phyloP scores from a whole-genome alignment of 805 yeast species.

The Kodamaea neixiangensis region DNA sequence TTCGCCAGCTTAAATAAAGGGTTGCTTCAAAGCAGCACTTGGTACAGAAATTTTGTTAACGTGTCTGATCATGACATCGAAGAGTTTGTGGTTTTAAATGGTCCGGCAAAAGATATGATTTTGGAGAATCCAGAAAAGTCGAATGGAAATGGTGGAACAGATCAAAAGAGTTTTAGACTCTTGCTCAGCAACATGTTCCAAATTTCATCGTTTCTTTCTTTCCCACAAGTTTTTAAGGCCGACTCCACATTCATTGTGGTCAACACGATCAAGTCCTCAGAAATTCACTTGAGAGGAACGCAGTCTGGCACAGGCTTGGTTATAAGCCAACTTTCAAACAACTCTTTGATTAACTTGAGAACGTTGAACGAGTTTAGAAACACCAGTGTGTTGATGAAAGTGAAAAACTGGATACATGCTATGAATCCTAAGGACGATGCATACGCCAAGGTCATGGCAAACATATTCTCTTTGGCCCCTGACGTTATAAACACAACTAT shows the following conservation, averaged over 20 bases:
- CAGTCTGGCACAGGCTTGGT: slow-evolving; percentile 45
- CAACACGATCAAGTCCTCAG: slow-evolving; percentile 63
- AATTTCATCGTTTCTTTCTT: slow-evolving; percentile 34
- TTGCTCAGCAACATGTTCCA: slow-evolving; percentile 38
- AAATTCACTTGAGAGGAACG: slow-evolving; percentile 62
- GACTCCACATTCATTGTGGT: slow-evolving; percentile 44
- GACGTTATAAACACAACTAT: slow-evolving; percentile 35
- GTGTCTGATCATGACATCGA: slow-evolving; percentile 25
- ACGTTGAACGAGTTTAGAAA: slow-evolving; percentile 43
- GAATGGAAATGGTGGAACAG: slow-evolving; percentile 12
- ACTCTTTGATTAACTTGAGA: slow-evolving; percentile 59
- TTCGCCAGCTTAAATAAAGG: slow-evolving; percentile 19
- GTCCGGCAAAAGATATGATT: slow-evolving; percentile 31
- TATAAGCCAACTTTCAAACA: slow-evolving; percentile 61
- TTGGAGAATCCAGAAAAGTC: slow-evolving; percentile 15
- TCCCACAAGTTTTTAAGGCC: slow-evolving; percentile 39
- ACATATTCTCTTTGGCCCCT: slow-evolving; percentile 33
- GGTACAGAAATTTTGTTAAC: slow-evolving; percentile 28
- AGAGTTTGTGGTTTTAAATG: slow-evolving; percentile 25
- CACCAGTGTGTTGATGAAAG: slow-evolving; percentile 34
- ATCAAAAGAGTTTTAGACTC: slow-evolving; percentile 28
- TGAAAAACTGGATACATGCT: slow-evolving; percentile 37
- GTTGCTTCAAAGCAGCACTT: slow-evolving; percentile 19
- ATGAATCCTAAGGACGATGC: slow-evolving; percentile 29
- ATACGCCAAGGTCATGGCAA: slow-evolving; percentile 35